These are phyloP conservation scores for Aspergillus fischeri DNA, from an alignment of 2,329 filamentous ascomycete genomes.

Conservation along the genomic window DNA sequence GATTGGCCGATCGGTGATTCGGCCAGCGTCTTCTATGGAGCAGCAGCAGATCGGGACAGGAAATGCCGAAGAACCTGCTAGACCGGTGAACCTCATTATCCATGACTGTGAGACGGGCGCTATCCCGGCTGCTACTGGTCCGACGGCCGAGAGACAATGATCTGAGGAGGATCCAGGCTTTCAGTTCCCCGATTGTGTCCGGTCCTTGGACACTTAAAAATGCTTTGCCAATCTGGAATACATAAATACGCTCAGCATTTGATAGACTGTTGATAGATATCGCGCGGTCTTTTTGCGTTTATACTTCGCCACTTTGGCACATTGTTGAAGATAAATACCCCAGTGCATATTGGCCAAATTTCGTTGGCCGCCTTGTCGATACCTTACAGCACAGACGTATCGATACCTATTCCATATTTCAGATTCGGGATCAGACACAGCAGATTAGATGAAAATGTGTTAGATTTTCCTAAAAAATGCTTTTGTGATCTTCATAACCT, in stretches of 20 bases:
- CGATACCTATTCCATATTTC: neutral
- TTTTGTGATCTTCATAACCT: conserved; percentile 3
- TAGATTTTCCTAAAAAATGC: conserved; percentile 4
- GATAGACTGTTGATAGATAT: neutral
- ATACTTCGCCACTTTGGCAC: neutral
- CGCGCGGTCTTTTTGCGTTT: neutral
- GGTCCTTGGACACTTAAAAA: neutral
- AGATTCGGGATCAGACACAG: neutral
- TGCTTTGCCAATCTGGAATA: neutral
- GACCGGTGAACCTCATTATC: conserved; percentile 29
- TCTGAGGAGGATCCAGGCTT: neutral
- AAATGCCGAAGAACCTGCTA: conserved; percentile 26
- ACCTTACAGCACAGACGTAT: neutral
- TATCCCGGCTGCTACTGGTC: neutral
- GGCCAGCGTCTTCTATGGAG: conserved; percentile 10
- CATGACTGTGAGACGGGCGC: conserved; percentile 2
- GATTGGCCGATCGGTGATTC: conserved; percentile 24
- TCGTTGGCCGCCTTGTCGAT: neutral
- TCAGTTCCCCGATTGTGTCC: neutral
- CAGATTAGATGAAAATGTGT: neutral
- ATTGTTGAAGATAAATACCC: neutral
- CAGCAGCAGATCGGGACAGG: conserved; percentile 20
- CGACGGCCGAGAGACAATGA: neutral
- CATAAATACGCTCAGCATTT: neutral
- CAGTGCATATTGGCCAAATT: neutral